Percentiles rank a stretch among this genome's conserved stretches.
These are phyloP conservation scores for Pythium pyrilobum DNA, from an alignment of 352 stramenopile species.

Conservation along the genomic window DNA sequence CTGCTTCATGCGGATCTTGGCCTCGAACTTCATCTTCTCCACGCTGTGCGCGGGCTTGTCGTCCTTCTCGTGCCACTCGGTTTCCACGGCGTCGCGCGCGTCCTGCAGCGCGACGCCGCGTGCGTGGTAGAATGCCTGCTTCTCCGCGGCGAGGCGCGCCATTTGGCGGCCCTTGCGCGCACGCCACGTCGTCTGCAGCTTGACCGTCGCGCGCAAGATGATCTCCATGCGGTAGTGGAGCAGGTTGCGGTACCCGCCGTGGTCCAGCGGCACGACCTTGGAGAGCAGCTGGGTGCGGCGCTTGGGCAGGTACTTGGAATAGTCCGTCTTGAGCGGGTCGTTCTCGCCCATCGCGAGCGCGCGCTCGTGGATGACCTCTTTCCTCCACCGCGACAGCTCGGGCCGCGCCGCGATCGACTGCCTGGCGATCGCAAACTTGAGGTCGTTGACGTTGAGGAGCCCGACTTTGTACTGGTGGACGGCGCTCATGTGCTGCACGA, in stretches of 20 bases:
- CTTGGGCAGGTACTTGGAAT: constrained; percentile 87
- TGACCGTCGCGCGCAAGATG: constrained; percentile 58
- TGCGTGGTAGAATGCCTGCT: constrained; percentile 89
- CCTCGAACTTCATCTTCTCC: constrained; percentile 92
- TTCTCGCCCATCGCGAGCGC: constrained; percentile 89
- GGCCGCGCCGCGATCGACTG: constrained; percentile 43
- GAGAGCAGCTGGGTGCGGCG: constrained; percentile 62
- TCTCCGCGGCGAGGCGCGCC: constrained; percentile 67
- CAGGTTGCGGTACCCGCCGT: constrained; percentile 86
- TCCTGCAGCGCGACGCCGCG: constrained; percentile 72
- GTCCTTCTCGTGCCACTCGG: constrained; percentile 74
- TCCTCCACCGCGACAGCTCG: constrained; percentile 60
- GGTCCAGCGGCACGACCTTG: constrained; percentile 84
- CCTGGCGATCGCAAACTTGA: constrained; percentile 76
- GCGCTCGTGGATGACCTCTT: constrained; percentile 80
- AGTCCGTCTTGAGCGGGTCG: constrained; percentile 90
- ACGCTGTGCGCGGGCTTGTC: constrained; percentile 61
- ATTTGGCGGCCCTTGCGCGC: constrained; percentile 65
- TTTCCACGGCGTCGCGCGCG: constrained; percentile 41
- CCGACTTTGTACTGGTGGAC: constrained; percentile 87
- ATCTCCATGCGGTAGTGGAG: constrained; percentile 70
- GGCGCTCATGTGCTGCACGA: constrained; percentile 81
- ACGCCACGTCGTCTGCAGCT: constrained; percentile 82
- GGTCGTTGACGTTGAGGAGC: constrained; percentile 82
- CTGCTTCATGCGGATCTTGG: constrained; percentile 91